Conservation (phyloP, 352 stramenopile species). For the Aphanomyces euteiches region DNA sequence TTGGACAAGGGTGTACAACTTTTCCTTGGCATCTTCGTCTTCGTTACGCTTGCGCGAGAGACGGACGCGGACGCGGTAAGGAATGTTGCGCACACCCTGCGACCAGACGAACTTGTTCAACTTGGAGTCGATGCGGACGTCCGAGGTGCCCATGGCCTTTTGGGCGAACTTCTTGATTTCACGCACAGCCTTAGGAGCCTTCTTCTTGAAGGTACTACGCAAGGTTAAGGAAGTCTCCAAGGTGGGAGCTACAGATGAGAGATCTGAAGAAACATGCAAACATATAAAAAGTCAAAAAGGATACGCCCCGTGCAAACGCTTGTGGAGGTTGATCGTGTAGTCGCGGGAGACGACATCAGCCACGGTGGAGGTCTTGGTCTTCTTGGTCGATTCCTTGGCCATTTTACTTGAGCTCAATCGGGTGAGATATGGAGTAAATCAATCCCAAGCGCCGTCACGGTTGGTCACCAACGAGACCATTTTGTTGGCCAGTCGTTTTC, state of each 20-base stretch:
- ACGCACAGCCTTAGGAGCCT: slow-evolving; percentile 95
- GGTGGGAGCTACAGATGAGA: slow-evolving; percentile 72
- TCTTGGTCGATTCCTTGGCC: slow-evolving; percentile 88
- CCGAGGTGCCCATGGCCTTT: slow-evolving; percentile 96
- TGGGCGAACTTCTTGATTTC: slow-evolving; percentile 97
- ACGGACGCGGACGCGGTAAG: slow-evolving; percentile 95
- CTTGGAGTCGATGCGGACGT: slow-evolving; percentile 94
- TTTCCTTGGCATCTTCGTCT: slow-evolving; percentile 98
- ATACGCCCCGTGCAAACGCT: slow-evolving; percentile 92
- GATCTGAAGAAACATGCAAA: slow-evolving; percentile 32
- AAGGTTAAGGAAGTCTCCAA: slow-evolving; percentile 87
- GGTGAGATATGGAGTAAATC: slow-evolving; percentile 25
- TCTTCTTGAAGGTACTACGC: slow-evolving; percentile 95
- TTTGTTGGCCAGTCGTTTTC: slow-evolving; percentile 21
- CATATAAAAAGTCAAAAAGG: slow-evolving; percentile 54
- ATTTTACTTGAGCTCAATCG: slow-evolving; percentile 38
- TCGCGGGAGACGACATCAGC: slow-evolving; percentile 95
- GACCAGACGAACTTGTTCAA: slow-evolving; percentile 98
- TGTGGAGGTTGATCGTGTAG: slow-evolving; percentile 99
- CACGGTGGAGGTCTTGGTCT: slow-evolving; percentile 36
- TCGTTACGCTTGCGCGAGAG: slow-evolving; percentile 98
- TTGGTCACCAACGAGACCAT: slow-evolving; percentile 14
- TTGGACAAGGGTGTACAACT: slow-evolving; percentile 98
- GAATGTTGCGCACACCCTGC: slow-evolving; percentile 97
- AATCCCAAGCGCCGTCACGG: neutral